These are phyloP conservation scores for Chalciporus chontae DNA, from an alignment of 768 basidiomycete genomes.

Conservation along the genomic window DNA sequence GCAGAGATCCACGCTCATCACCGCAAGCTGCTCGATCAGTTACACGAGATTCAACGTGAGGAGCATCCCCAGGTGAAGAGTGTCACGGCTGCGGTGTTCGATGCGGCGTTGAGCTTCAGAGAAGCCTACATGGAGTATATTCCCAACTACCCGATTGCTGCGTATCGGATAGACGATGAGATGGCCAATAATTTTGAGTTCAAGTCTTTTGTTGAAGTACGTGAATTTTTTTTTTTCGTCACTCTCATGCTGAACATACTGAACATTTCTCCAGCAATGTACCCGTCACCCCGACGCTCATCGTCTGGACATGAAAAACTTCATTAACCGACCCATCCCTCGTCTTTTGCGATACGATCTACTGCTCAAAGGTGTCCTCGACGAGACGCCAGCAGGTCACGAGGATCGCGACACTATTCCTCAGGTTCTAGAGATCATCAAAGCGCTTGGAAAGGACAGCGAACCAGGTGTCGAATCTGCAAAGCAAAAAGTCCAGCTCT, in stretches of 20 bases:
- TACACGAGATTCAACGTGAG: slow-evolving; percentile 86
- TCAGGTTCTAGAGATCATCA: slow-evolving; percentile 83
- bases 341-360: slow-evolving; percentile 87
- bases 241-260: neutral
- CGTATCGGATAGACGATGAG: slow-evolving; percentile 85
- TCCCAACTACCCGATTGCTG: slow-evolving; percentile 90
- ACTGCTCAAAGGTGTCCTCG: slow-evolving; percentile 74
- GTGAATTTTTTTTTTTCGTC: slow-evolving; percentile 11
- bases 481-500: slow-evolving; percentile 86
- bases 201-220: slow-evolving; percentile 76
- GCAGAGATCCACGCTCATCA: slow-evolving; percentile 73
- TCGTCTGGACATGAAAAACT: slow-evolving; percentile 87
- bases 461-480: slow-evolving; percentile 84
- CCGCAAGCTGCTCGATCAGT: slow-evolving; percentile 67
- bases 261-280: slow-evolving; percentile 35
- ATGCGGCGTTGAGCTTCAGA: slow-evolving; percentile 89
- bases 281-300: slow-evolving; percentile 71
- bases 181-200: slow-evolving; percentile 79
- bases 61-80: slow-evolving; percentile 77
- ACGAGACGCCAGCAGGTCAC: slow-evolving; percentile 68
- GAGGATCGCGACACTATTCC: slow-evolving; percentile 83
- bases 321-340: slow-evolving; percentile 89
- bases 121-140: slow-evolving; percentile 92
- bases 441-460: slow-evolving; percentile 78
- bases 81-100: slow-evolving; percentile 80